phyloP scores from a whole-genome alignment of 768 basidiomycete genomes.

The Fomitopsis pulvina region DNA sequence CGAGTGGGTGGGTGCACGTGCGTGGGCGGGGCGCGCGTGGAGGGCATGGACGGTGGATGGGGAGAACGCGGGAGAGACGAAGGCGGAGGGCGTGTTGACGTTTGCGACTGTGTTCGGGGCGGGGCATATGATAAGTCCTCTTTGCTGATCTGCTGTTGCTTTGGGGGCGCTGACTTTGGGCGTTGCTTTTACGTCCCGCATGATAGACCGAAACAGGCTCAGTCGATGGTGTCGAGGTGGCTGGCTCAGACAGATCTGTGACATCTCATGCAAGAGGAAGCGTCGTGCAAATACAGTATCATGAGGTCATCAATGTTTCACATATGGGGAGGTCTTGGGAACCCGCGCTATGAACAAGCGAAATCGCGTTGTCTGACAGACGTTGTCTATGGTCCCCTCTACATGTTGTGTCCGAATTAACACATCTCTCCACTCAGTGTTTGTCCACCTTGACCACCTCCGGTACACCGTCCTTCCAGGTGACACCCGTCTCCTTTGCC shows the following conservation, averaged over 20 bases:
- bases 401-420: no score
- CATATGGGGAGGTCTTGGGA: no score
- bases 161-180: conserved; percentile 5
- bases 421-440: no score
- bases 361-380: no score
- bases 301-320: no score
- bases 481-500: conserved; percentile 39
- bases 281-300: no score
- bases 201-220: conserved; percentile 61
- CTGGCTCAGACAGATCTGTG: conserved; percentile 33
- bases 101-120: conserved; percentile 60
- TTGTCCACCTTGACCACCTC: conserved; percentile 19
- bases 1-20: conserved; percentile 60
- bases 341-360: no score
- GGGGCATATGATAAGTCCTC: conserved; percentile 50
- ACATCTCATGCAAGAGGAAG: no score
- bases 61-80: conserved; percentile 47
- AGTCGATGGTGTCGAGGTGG: conserved; percentile 63
- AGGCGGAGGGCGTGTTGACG: conserved; percentile 50
- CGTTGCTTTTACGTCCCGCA: conserved; percentile 45
- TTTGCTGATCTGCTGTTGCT: not conserved
- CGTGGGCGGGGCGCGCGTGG: conserved; percentile 42
- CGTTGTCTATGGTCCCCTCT: no score
- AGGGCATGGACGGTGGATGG: conserved; percentile 58
- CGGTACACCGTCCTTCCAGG: conserved; percentile 49